Evolutionary conservation across 2,329 filamentous ascomycete genomes (phyloP), one percentile per base, ranked within the genome.

Genomic region (Neospermospora avenae): DNA sequence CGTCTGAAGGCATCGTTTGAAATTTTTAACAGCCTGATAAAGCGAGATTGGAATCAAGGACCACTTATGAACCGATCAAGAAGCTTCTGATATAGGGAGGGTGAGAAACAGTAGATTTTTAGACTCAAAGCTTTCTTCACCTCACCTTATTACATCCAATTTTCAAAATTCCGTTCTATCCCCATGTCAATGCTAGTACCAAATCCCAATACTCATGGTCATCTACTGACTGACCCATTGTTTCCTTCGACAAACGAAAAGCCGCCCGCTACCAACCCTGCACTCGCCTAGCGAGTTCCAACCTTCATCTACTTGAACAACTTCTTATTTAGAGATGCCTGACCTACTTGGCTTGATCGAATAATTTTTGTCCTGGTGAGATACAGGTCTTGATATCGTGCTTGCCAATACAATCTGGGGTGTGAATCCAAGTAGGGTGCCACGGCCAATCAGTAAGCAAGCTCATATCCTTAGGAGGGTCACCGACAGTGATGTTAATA

Each of bases 371-470:
- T 22, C 58, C 58, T 5, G 37, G 46, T 1, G 53, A 45, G 18
- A 60, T 60, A 18, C 58, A 60, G 16, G 14, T 45, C 22, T 49
- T n/a, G 20, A 60, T 53, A 25, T 31, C 39, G 53, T 60, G 54
- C 20, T 49, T 49, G 14, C 58, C 58, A n/a, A 46, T 31, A 39
- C 58, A 60, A 37, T 60, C 53, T 18, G 58, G 53, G 16, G 53
- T 60, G 37, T 60, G 44, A 25, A 60, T 45, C 58, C 58, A 60
- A 10, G 58, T 57, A 0, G 37, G 44, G 25, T 60, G 58, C 58
- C 58, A 60, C 16, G 58, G 56, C 58, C 58, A 60, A 22, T 60
- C 58, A 20, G 44, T 55, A 25, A 60, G 58, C 18, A 60, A 34
- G 11, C 52, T 48, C 25, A 60, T 55, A 7, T 45, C 41, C 45